phyloP scores from a whole-genome alignment of 306 rosid genomes.

The Vigna radiata region DNA sequence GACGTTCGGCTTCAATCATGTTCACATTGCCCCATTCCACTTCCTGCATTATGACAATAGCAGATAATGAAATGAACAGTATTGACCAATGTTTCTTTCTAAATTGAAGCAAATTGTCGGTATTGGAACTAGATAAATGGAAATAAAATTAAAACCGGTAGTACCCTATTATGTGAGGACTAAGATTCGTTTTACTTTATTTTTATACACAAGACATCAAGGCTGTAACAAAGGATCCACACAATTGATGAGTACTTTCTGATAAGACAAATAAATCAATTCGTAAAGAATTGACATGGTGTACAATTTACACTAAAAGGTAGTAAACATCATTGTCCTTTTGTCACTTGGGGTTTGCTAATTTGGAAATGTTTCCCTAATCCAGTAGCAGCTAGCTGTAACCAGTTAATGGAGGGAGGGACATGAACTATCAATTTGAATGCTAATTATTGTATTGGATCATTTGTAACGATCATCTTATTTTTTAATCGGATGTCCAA shows the following conservation, averaged over 20 bases:
- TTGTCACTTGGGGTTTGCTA: neutral
- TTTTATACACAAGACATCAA: neutral
- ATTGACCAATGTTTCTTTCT: slow-evolving; percentile 5
- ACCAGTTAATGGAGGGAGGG: slow-evolving; percentile 9
- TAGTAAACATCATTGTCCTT: slow-evolving; percentile 7
- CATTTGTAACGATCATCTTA: neutral
- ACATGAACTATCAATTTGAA: slow-evolving; percentile 5
- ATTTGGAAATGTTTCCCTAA: neutral
- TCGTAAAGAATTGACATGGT: slow-evolving; percentile 5
- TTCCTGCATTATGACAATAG: slow-evolving; percentile 51
- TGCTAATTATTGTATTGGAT: neutral
- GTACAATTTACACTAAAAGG: slow-evolving; percentile 9
- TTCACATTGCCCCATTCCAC: slow-evolving; percentile 81
- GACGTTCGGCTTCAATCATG: slow-evolving; percentile 90
- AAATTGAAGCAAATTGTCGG: slow-evolving; percentile 1
- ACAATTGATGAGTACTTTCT: neutral
- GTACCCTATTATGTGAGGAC: slow-evolving; percentile 1
- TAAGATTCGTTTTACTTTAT: neutral
- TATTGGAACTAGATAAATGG: neutral
- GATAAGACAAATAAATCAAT: slow-evolving; percentile 8
- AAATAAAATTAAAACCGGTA: neutral
- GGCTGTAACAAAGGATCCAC: neutral
- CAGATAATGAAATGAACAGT: neutral
- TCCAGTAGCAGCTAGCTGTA: slow-evolving; percentile 16
- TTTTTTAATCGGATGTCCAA: neutral